Conservation (phyloP, 768 basidiomycete species). For the Podaxis pistillaris region DNA sequence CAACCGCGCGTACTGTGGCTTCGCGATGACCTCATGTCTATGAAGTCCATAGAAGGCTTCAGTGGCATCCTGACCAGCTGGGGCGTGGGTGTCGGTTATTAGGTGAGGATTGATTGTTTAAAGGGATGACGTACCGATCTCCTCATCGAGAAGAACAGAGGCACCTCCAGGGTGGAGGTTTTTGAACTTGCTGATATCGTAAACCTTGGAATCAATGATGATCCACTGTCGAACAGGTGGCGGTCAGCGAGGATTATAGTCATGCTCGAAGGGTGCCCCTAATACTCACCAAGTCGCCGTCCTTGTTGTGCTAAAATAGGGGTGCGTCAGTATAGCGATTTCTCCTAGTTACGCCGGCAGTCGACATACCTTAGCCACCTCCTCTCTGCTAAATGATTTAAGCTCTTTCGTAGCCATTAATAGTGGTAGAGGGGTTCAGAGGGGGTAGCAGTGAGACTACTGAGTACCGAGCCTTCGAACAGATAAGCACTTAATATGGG, state of each 20-base stretch:
- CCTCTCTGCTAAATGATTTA: constrained; percentile 37
- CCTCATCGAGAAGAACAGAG: constrained; percentile 71
- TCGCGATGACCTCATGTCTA: constrained; percentile 79
- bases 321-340: constrained; percentile 10
- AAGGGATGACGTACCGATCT: constrained; percentile 56
- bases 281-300: constrained; percentile 56
- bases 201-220: constrained; percentile 83
- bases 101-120: neutral
- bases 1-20: constrained; percentile 74
- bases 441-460: neutral
- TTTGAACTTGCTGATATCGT: constrained; percentile 79
- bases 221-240: constrained; percentile 60
- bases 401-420: constrained; percentile 35
- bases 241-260: constrained; percentile 31
- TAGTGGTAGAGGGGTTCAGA: neutral
- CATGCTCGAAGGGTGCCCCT: neutral
- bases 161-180: constrained; percentile 85
- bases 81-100: neutral
- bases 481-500: constrained; percentile 2
- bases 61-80: constrained; percentile 88
- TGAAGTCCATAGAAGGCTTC: constrained; percentile 92
- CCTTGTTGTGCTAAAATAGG: constrained; percentile 63
- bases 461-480: neutral
- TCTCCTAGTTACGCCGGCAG: constrained; percentile 4
- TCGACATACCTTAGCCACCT: constrained; percentile 40